These are phyloP conservation scores for Saccharomyces eubayanus DNA, from an alignment of 805 yeast species.

Conservation along the genomic window DNA sequence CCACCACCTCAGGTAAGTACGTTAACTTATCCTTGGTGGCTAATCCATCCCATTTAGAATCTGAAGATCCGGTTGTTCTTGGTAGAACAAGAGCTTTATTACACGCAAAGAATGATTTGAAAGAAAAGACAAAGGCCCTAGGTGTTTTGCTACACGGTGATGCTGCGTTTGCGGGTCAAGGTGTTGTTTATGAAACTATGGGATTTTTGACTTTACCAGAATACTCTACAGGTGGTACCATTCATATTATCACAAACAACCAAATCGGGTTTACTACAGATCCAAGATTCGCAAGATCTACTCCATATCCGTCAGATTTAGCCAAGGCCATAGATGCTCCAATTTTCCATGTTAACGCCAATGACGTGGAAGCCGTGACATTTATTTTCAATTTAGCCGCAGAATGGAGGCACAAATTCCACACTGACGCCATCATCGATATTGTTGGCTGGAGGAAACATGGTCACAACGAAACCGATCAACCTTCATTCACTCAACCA, in stretches of 20 bases:
- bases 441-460: conserved; percentile 97
- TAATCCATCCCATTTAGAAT: conserved; percentile 97
- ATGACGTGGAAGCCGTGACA: conserved; percentile 88
- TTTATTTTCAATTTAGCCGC: conserved; percentile 94
- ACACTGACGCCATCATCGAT: conserved; percentile 92
- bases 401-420: conserved; percentile 96
- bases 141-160: conserved; percentile 95
- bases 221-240: conserved; percentile 96
- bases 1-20: conserved; percentile 95
- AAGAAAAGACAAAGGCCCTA: conserved; percentile 77
- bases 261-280: conserved; percentile 99
- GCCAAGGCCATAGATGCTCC: conserved; percentile 97
- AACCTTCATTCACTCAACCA: conserved; percentile 98
- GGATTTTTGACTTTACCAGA: conserved; percentile 90
- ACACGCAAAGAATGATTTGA: conserved; percentile 82
- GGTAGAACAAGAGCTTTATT: conserved; percentile 97
- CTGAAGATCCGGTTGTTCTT: conserved; percentile 96
- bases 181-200: conserved; percentile 97
- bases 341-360: conserved; percentile 98
- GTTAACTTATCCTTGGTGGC: conserved; percentile 95
- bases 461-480: conserved; percentile 99
- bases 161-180: conserved; percentile 98
- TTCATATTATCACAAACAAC: conserved; percentile 92
- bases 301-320: conserved; percentile 95
- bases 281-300: conserved; percentile 94